phyloP scores from a whole-genome alignment of 208 protist genomes.

The Leishmania aethiopica region DNA sequence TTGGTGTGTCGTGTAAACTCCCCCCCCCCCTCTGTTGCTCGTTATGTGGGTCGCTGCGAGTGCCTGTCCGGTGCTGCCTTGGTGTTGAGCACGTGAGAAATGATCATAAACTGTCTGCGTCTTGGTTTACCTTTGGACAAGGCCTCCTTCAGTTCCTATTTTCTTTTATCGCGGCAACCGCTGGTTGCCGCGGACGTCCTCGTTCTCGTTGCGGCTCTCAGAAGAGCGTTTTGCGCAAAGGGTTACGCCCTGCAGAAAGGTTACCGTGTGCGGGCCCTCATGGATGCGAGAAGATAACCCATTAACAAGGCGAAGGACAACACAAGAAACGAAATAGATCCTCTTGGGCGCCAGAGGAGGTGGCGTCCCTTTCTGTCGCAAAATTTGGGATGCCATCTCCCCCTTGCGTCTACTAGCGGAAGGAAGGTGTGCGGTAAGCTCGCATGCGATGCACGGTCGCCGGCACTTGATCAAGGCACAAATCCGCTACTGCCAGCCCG shows the following conservation, averaged over 20 bases:
- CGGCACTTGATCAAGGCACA: background rate
- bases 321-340: background rate
- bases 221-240: background rate
- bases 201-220: background rate
- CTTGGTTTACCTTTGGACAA: background rate
- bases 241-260: background rate
- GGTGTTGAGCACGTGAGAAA: background rate
- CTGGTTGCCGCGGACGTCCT: background rate
- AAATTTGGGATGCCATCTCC: background rate
- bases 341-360: background rate
- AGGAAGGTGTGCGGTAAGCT: background rate
- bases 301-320: background rate
- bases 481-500: background rate
- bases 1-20: background rate
- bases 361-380: background rate
- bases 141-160: background rate
- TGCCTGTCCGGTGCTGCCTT: background rate
- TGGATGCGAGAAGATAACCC: background rate
- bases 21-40: background rate
- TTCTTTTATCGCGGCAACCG: background rate
- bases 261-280: background rate
- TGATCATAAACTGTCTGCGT: background rate
- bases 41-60: background rate
- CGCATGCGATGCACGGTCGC: background rate
- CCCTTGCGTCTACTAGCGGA: background rate